Base-by-base conservation (phyloP, 345 rosid species). In the Chamaenerion angustifolium region DNA sequence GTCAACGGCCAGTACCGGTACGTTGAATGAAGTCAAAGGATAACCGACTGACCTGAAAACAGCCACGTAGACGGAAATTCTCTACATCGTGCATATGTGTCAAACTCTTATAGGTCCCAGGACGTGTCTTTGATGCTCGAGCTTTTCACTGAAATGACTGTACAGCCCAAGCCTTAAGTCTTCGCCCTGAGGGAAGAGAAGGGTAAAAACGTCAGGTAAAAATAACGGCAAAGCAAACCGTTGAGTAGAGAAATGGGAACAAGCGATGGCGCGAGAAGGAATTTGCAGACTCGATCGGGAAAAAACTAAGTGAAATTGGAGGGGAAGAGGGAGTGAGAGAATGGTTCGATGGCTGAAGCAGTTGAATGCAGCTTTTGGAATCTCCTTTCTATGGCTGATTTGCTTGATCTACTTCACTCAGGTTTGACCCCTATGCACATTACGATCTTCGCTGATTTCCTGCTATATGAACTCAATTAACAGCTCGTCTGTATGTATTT, bases 341-440 rank as follows among this genome's bases (percentile, higher is more conserved):
- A 86, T 83, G 97, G 71, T 74, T 52, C 60, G 59, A 67, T 72
- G 92, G 77, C 17, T 78, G 31, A 76, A 69, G 53, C 81, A 69
- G 74, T 56, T 90, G 74, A 67, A 56, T 60, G 69, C 65, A 49
- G 78, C 83, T 49, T 87, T 83, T 45, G 96, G 95, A 3, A 58
- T 76, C 61, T 65, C 98, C 15, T 90, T 90, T 80, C 52, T 86
- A 25, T 90, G 96, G 98, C 85, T 90, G 16, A 66, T 90, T 61
- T 90, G 95, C 69, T 75, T 83, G 73, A 76, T 90, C 58, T 86
- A 90, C 71, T 90, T 86, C 70, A 86, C 95, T 12, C 98, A 90
- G 96, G 95, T 74, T 10, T 42, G 35, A n/a, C 21, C 16, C 58
- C 52, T 44, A 11, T 21, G 40, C 18, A 1, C 13, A 11, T 15